Conservation (phyloP, 1,284 basidiomycete species). For the Sphagnurus paluster region DNA sequence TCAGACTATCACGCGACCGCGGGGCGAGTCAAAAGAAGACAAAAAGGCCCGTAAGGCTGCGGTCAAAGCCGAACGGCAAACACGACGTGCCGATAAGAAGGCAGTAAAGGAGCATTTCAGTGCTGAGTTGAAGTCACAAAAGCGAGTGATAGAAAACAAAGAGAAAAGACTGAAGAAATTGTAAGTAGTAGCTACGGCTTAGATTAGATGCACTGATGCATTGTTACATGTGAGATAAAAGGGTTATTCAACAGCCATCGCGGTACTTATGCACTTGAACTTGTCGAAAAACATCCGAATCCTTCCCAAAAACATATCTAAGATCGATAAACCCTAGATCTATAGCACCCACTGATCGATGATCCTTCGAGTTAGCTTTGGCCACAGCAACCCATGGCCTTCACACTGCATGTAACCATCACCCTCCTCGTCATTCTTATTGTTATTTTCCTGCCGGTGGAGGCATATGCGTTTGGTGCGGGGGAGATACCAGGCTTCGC, state of each 20-base stretch:
- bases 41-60: slow-evolving; percentile 88
- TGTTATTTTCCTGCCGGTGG: slow-evolving; percentile 45
- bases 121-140: slow-evolving; percentile 74
- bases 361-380: too few species aligned
- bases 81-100: slow-evolving; percentile 82
- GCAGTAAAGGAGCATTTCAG: slow-evolving; percentile 74
- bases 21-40: slow-evolving; percentile 83
- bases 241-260: too few species aligned
- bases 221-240: too few species aligned
- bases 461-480: slow-evolving; percentile 56
- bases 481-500: slow-evolving; percentile 65
- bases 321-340: background rate
- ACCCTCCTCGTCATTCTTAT: slow-evolving; percentile 45
- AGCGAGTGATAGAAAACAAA: slow-evolving; percentile 51
- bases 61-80: slow-evolving; percentile 80
- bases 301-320: background rate
- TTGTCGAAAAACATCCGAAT: slow-evolving; percentile 3
- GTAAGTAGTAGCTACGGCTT: slow-evolving; percentile 23
- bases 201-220: slow-evolving; percentile 10
- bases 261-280: too few species aligned
- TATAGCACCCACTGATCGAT: too few species aligned
- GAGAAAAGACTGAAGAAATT: slow-evolving; percentile 44
- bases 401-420: slow-evolving; percentile 30
- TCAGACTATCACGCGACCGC: slow-evolving; percentile 65
- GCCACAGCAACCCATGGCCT: too few species aligned